phyloP scores from a whole-genome alignment of 2,329 filamentous ascomycete species.

The Chlorencoelia australis region DNA sequence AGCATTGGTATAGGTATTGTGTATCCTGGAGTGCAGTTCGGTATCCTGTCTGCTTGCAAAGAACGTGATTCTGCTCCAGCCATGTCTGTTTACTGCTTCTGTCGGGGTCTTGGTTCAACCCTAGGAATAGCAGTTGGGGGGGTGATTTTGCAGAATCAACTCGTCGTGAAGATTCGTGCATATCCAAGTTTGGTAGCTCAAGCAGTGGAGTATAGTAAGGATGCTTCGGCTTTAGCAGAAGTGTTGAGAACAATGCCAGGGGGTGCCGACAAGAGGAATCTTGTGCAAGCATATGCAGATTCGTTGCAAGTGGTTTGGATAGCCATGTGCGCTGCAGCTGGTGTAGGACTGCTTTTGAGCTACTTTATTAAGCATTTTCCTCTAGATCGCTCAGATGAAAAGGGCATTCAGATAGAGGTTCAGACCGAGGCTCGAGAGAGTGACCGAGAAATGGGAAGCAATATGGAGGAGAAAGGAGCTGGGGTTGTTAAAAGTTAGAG shows the following conservation, averaged over 20 bases:
- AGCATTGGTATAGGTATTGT: constrained; percentile 53
- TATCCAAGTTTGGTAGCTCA: neutral
- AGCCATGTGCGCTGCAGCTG: constrained; percentile 39
- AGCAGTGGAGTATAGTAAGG: neutral
- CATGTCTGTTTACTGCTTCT: too few relatives aligned
- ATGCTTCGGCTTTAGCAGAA: neutral
- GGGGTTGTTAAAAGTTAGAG: too few relatives aligned
- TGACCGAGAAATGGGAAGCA: too few relatives aligned
- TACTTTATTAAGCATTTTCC: constrained; percentile 37
- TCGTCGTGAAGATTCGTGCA: neutral
- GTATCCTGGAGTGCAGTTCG: too few relatives aligned
- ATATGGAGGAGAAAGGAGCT: too few relatives aligned
- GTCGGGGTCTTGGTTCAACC: too few relatives aligned
- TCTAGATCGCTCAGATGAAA: too few relatives aligned
- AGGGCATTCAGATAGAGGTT: too few relatives aligned
- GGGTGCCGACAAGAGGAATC: neutral
- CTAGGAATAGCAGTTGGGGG: constrained; percentile 45
- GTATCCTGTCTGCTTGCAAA: too few relatives aligned
- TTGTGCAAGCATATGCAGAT: constrained; percentile 38
- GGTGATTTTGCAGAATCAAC: constrained; percentile 31
- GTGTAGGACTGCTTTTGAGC: constrained; percentile 36
- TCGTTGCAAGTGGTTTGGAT: constrained; percentile 43
- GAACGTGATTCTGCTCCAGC: too few relatives aligned
- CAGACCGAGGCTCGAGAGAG: too few relatives aligned
- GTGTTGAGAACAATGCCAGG: neutral